Evolutionary conservation across 2,329 filamentous ascomycete genomes (phyloP).

Genomic region (Clonostachys rosea): DNA sequence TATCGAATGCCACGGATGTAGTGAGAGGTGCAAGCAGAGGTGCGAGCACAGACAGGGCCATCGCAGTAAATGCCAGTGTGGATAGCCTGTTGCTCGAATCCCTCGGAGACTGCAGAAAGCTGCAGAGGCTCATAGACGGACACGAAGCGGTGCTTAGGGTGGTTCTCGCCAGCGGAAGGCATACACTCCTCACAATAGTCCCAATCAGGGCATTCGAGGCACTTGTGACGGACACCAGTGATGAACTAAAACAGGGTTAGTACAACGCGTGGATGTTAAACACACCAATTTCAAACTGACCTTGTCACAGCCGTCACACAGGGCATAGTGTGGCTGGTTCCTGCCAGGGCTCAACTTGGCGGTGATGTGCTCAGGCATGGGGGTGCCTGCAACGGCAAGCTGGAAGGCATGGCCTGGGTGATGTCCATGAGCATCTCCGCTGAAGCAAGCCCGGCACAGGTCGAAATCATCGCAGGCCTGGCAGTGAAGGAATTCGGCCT

Average conservation of each 20-base stretch:
- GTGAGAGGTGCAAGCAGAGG: constrained; percentile 32
- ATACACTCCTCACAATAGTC: constrained; percentile 85
- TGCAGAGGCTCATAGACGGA: constrained; percentile 72
- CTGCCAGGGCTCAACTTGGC: constrained; percentile 74
- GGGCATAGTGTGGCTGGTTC: constrained; percentile 76
- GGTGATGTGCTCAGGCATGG: constrained; percentile 56
- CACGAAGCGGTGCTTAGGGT: constrained; percentile 84
- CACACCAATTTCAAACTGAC: not conserved
- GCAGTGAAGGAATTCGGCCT: constrained; percentile 83
- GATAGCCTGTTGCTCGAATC: constrained; percentile 27
- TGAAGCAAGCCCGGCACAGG: constrained; percentile 80
- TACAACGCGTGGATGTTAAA: not conserved
- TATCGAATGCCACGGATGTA: constrained; percentile 88
- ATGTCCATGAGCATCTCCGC: constrained; percentile 76
- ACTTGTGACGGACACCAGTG: constrained; percentile 89
- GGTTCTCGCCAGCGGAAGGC: constrained; percentile 59
- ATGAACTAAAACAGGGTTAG: constrained; percentile 48
- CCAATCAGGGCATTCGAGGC: constrained; percentile 94
- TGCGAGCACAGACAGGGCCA: constrained; percentile 73
- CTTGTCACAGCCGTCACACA: constrained; percentile 91
- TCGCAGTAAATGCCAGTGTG: constrained; percentile 93
- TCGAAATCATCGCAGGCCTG: constrained; percentile 83
- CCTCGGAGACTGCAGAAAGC: not conserved
- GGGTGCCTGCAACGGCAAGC: constrained; percentile 59
- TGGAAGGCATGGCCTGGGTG: constrained; percentile 82